These are phyloP conservation scores for Gossypium aridum DNA, from an alignment of 441 rosid species.

Conservation along the genomic window DNA sequence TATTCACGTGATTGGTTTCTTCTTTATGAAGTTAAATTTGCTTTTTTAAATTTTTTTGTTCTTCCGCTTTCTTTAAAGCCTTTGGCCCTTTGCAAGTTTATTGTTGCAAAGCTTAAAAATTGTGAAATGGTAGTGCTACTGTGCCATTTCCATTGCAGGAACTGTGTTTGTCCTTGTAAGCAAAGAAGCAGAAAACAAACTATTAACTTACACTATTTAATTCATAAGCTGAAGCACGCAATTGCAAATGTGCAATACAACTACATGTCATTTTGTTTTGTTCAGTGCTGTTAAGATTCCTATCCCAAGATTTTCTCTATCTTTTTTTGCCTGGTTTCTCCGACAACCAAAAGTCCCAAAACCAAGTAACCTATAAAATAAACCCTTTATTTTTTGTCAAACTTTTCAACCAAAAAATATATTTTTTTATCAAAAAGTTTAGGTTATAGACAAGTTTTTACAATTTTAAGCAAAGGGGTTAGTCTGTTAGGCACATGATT, in stretches of 20 bases:
- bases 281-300: constrained; percentile 10
- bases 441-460: constrained; percentile 12
- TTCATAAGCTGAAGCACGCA: not conserved
- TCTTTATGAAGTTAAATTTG: not conserved
- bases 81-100: not conserved
- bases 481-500: not conserved
- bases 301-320: not conserved
- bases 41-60: not conserved
- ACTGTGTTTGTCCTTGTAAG: not conserved
- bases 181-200: not conserved
- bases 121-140: not conserved
- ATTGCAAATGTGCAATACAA: not conserved
- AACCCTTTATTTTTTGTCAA: not conserved
- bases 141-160: not conserved
- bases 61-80: not conserved
- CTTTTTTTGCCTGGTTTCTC: not conserved
- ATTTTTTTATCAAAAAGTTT: not conserved
- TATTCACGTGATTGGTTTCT: not conserved
- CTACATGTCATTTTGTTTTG: not conserved
- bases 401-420: not conserved
- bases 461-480: not conserved
- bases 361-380: not conserved
- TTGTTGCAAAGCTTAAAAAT: not conserved
- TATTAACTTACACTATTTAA: not conserved
- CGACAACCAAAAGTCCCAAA: not conserved